A percentile compares a stretch with the other conserved stretches of the same genome.
These are phyloP conservation scores for Bremia lactucae DNA, from an alignment of 352 stramenopile genomes.

Conservation along the genomic window DNA sequence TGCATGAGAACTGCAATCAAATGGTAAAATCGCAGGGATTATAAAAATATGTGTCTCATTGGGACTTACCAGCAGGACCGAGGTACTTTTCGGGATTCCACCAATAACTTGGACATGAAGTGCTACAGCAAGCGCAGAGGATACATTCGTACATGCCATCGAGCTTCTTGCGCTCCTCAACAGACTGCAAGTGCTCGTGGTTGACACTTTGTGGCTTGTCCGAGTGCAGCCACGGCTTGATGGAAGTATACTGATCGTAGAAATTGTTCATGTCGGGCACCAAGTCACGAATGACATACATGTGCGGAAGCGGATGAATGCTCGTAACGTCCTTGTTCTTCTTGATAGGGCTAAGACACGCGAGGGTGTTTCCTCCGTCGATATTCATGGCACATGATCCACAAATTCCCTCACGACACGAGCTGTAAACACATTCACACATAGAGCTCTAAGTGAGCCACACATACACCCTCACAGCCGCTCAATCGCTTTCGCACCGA, in stretches of 20 bases:
- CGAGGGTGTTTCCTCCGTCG: slow-evolving; percentile 96
- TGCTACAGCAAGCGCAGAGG: slow-evolving; percentile 98
- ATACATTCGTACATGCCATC: slow-evolving; percentile 99
- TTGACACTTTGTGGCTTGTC: slow-evolving; percentile 82
- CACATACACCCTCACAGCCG: background rate
- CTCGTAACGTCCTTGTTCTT: slow-evolving; percentile 89
- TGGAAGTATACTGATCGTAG: slow-evolving; percentile 95
- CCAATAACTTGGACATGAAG: slow-evolving; percentile 98
- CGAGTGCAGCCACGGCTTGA: slow-evolving; percentile 99
- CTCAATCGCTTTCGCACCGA: slow-evolving; percentile 30
- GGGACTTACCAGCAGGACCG: slow-evolving; percentile 63
- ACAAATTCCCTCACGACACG: slow-evolving; percentile 98
- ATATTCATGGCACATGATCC: slow-evolving; percentile 99
- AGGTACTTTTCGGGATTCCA: slow-evolving; percentile 97
- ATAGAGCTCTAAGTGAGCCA: background rate
- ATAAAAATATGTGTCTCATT: background rate
- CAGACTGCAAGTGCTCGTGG: slow-evolving; percentile 81
- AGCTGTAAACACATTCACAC: slow-evolving; percentile 34
- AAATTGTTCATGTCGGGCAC: slow-evolving; percentile 99
- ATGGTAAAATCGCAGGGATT: slow-evolving; percentile 2
- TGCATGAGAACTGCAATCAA: slow-evolving; percentile 80
- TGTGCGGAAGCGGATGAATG: slow-evolving; percentile 99
- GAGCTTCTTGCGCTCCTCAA: slow-evolving; percentile 97
- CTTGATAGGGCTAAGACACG: slow-evolving; percentile 96
- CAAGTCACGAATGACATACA: slow-evolving; percentile 99